Base-by-base conservation (phyloP, 257 asterid species). In the Mentha longifolia region DNA sequence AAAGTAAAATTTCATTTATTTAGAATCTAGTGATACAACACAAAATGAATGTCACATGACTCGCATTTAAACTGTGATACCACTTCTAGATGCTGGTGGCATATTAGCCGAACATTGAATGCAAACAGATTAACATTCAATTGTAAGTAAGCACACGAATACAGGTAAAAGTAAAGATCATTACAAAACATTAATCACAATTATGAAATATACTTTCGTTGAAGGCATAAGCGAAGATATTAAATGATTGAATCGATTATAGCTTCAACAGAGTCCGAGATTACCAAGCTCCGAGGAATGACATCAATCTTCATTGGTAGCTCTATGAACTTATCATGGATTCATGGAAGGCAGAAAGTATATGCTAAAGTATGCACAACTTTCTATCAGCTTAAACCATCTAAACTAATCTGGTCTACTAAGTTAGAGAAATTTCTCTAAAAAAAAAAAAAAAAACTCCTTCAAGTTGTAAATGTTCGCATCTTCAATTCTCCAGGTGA, bases 231-330 rank as follows among this genome's bases (percentile, higher is more conserved):
- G 31, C n/a, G n/a, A 37, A 61, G 22, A 68, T 20, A 50, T 12
- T 22, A 19, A 15, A 42, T 10, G 45, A 61, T 5, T 35, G 45
- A 35, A 51, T 5, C 46, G 45, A 35, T 41, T 19, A 3, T 11
- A 69, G n/a, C 12, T 11, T 42, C 47, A 11, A 19, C 14, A 25
- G 49, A 22, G 33, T 50, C 50, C 52, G 47, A 43, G 15, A 19
- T 30, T 19, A 51, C 43, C 43, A 58, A 65, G 30, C 61, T 54
- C 49, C 57, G 30, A 7, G 19, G 39, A 55, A 56, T 30, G 33
- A 74, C 43, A 43, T 50, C 10, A 11, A 58, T 47, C 61, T 47
- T 42, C 14, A 52, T 52, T 16, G 70, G 46, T 39, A 51, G 28
- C 35, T 13, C 68, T 49, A 61, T 17, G 72, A 65, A 28, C 50